Evolutionary conservation across 2,329 filamentous ascomycete species (phyloP), one percentile per base, ranked within the genome.

Genomic region (Fonsecaea monophora): DNA sequence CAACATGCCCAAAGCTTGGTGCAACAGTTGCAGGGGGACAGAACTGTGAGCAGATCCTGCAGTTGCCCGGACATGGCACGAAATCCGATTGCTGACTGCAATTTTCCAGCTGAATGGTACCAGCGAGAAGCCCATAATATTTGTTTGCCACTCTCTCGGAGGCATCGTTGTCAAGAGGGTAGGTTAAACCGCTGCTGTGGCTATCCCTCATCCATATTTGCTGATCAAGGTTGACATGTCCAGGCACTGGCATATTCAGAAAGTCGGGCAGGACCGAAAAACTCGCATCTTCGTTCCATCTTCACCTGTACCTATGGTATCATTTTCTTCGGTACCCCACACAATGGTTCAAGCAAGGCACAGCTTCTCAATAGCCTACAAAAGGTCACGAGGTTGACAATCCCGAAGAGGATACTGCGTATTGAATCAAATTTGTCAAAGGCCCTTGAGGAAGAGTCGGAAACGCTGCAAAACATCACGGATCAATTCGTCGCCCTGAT

Each of bases 371-470:
- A 53, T 13, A 71, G 30, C 34, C 58, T 78, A 30, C 73, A 74
- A 59, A 77, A 77, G 62, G 65, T 78, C 2, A 74, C 70, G n/a
- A 70, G 72, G 25, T 57, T 76, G 35, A 42, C 70, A 13, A 30
- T 77, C 12, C 76, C 77, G 37, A 76, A 70, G 37, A 65, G 61
- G 21, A 66, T 75, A 12, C 25, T 73, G 2, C 62, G 74, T 21
- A 71, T 73, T 35, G 72, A 77, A 38, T 70, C 84, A 9, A 83
- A 84, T 0, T 76, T 89, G 40, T 79, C 87, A 7, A 82, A 80
- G 72, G 85, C 84, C 1, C 76, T 89, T n/a, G 79, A 84, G 65
- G 79, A 81, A 64, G 80, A 77, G 21, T 81, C 78, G 6, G 77
- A 80, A 60, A 75, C 74, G 30, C 70, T 80, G 13, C 76, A 79